A percentile compares a stretch with the other conserved stretches of the same genome.
These are phyloP conservation scores for Phytophthora brassicae DNA, from an alignment of 352 stramenopile genomes.

Conservation along the genomic window DNA sequence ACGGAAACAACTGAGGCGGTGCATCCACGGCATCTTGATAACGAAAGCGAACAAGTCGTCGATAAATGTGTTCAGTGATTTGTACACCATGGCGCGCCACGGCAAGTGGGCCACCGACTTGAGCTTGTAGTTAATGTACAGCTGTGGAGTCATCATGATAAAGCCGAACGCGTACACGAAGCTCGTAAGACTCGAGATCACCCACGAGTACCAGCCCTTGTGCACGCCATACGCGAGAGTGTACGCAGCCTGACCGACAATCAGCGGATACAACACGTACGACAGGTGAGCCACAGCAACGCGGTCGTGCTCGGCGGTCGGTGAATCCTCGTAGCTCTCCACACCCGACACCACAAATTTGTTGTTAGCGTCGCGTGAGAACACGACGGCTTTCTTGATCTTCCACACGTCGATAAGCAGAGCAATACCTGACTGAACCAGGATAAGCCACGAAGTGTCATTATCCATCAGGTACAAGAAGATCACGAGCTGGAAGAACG, in stretches of 20 bases:
- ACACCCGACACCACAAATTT: slow-evolving; percentile 82
- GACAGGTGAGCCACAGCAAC: slow-evolving; percentile 83
- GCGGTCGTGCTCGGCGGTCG: slow-evolving; percentile 83
- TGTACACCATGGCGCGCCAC: slow-evolving; percentile 98
- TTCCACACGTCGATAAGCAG: slow-evolving; percentile 93
- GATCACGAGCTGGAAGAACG: slow-evolving; percentile 97
- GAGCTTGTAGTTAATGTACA: slow-evolving; percentile 99
- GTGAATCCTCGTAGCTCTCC: slow-evolving; percentile 81
- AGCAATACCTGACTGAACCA: slow-evolving; percentile 78
- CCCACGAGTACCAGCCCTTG: slow-evolving; percentile 97
- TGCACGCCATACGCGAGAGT: slow-evolving; percentile 93
- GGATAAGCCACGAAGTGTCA: slow-evolving; percentile 96
- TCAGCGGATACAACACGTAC: slow-evolving; percentile 85
- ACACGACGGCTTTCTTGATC: slow-evolving; percentile 91
- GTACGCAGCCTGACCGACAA: slow-evolving; percentile 94
- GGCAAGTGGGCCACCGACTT: slow-evolving; percentile 96
- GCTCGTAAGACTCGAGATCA: slow-evolving; percentile 95
- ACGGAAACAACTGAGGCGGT: slow-evolving; percentile 96
- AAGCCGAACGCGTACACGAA: slow-evolving; percentile 99
- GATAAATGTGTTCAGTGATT: slow-evolving; percentile 95
- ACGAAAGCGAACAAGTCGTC: slow-evolving; percentile 93
- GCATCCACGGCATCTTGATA: slow-evolving; percentile 96
- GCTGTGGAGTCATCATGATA: slow-evolving; percentile 98
- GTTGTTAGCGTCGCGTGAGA: slow-evolving; percentile 80
- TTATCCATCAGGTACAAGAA: slow-evolving; percentile 98